phyloP scores from a whole-genome alignment of 2,329 filamentous ascomycete species.

The Verticillium tricorpus region DNA sequence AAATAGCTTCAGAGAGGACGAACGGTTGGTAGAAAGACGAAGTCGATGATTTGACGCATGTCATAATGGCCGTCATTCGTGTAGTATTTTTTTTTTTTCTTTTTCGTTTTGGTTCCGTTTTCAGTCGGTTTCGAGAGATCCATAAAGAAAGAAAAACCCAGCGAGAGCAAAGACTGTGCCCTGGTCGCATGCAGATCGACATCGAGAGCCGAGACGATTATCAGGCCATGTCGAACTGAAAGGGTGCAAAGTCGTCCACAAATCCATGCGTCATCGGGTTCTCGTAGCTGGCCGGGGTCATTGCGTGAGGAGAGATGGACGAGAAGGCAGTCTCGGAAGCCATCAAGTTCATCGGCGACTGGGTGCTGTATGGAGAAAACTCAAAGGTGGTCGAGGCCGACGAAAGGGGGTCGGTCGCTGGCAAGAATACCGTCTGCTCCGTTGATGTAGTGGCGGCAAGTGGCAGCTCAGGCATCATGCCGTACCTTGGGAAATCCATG shows the following conservation, averaged over 20 bases:
- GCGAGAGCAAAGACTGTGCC: no score
- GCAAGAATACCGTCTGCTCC: not conserved
- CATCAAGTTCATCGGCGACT: constrained; percentile 10
- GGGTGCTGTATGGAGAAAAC: constrained; percentile 6
- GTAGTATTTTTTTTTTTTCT: not conserved
- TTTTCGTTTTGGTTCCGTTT: not conserved
- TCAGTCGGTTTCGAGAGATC: not conserved
- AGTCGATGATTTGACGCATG: not conserved
- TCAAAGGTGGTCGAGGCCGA: constrained; percentile 9
- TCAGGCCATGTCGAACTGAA: constrained; percentile 3
- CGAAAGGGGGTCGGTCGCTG: not conserved
- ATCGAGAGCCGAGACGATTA: not conserved
- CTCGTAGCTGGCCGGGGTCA: constrained; percentile 10
- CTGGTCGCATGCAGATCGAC: no score
- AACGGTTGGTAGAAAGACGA: not conserved
- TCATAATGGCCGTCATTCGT: not conserved
- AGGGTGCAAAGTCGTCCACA: constrained; percentile 6
- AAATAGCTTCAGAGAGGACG: not conserved
- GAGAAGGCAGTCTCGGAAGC: constrained; percentile 12
- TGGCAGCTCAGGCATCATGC: not conserved
- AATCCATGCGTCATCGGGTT: constrained; percentile 5
- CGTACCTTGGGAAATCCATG: not conserved
- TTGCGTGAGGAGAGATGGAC: constrained; percentile 8
- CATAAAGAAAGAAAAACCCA: no score
- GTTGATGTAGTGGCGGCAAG: not conserved